Evolutionary conservation across 306 rosid species (phyloP), one percentile per base, ranked within the genome.

Genomic region (Fragaria vesca): DNA sequence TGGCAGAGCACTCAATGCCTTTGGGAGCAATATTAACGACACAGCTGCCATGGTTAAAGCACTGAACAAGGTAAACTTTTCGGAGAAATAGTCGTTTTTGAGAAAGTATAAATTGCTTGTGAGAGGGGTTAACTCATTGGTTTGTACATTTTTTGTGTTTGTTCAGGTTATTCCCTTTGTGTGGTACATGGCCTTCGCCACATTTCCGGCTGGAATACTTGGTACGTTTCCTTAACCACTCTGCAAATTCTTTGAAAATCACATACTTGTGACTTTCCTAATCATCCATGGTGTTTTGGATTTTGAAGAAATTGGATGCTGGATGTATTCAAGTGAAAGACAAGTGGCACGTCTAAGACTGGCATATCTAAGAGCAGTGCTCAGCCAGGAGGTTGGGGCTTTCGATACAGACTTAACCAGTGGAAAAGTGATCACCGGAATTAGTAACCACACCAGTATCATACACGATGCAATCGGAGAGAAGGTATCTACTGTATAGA

Each of bases 111-210:
- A 5, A 21, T 1, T 40, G 6, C 38, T 42, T 69, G 43, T 43
- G 5, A n/a, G 9, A 28, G 34, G 32, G 38, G 18, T 61, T 26
- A 4, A 12, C 67, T 36, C 69, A 40, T 24, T 48, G 6, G 51
- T 55, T 7, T 55, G 8, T 51, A 77, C 11, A 55, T 55, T 55
- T 76, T 75, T 13, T 47, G 52, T 47, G 40, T 70, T 55, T 40
- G 60, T 72, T 57, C 83, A 93, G 98, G 86, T 93, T 71, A 76
- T 93, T 86, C 98, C 98, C 34, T 91, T 62, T 60, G 98, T 93
- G 79, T 93, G 98, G 98, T 93, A 93, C 83, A 93, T 91, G 98
- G 97, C 98, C 72, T 43, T 93, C 4, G 96, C 98, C 81, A 93
- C 97, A 30, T 90, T 93, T 62, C 98, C 98, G 46, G 98, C 98